phyloP scores from a whole-genome alignment of 176 grass and related monocot species.

The Rhynchospora breviuscula region DNA sequence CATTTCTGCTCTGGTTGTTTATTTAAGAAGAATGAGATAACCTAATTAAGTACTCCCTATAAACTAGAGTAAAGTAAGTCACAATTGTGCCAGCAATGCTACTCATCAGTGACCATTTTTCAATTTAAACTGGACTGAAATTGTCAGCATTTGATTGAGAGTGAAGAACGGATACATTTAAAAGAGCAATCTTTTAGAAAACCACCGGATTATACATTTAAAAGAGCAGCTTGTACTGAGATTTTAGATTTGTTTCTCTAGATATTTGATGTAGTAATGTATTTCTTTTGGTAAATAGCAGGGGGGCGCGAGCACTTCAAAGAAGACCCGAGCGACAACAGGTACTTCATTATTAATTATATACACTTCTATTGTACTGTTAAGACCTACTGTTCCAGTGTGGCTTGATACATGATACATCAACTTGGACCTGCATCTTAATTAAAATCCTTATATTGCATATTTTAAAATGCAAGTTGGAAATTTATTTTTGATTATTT shows the following conservation, averaged over 20 bases:
- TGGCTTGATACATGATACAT: neutral
- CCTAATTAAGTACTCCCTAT: neutral
- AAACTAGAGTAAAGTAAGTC: neutral
- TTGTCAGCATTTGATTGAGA: neutral
- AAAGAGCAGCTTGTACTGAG: neutral
- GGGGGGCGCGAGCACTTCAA: conserved; percentile 45
- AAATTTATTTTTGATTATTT: neutral
- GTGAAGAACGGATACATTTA: neutral
- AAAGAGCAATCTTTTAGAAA: neutral
- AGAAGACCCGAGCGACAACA: conserved; percentile 50
- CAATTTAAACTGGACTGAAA: neutral
- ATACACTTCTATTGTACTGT: neutral
- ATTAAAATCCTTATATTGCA: neutral
- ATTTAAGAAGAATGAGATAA: neutral
- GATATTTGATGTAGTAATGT: neutral
- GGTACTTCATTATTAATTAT: conserved; percentile 25
- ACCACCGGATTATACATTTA: neutral
- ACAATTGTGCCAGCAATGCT: neutral
- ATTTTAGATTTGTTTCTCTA: neutral
- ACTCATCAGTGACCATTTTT: neutral
- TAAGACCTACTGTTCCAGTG: neutral
- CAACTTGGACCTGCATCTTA: too few relatives aligned
- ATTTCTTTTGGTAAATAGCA: conserved; percentile 22
- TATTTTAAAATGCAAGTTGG: neutral
- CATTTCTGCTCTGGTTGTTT: neutral